Evolutionary conservation across 179 eudicot species (phyloP).

Genomic region (Spinacia oleracea): DNA sequence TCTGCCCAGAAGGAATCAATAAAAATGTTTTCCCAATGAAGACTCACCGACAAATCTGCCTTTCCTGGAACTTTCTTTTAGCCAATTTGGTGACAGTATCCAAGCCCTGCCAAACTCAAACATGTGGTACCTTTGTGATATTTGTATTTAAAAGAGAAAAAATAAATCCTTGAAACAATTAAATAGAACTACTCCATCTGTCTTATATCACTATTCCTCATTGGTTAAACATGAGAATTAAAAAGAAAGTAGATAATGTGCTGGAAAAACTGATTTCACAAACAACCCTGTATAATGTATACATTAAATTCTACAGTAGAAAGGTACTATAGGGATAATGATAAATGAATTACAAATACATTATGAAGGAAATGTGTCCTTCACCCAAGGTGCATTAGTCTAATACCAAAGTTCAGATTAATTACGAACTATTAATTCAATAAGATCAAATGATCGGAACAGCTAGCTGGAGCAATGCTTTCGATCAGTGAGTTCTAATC

Average conservation of each 20-base stretch:
- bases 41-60: conserved; percentile 79
- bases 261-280: not conserved
- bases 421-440: too few species aligned
- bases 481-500: too few species aligned
- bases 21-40: conserved; percentile 1
- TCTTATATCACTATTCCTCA: not conserved
- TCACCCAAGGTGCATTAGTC: too few species aligned
- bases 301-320: not conserved
- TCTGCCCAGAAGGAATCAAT: not conserved
- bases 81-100: conserved; percentile 79
- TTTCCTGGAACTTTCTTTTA: conserved; percentile 70
- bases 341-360: not conserved
- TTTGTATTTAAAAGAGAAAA: not conserved
- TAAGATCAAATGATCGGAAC: too few species aligned
- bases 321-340: not conserved
- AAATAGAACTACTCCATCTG: not conserved
- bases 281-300: not conserved
- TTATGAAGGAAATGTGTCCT: too few species aligned
- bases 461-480: too few species aligned
- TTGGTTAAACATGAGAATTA: not conserved
- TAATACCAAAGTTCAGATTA: too few species aligned
- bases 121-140: not conserved
- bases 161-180: not conserved
- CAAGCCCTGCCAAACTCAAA: conserved; percentile 55
- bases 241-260: not conserved